Base-by-base conservation (phyloP, 192 early-diverging fungal genomes). In the Coemansia umbellata region DNA sequence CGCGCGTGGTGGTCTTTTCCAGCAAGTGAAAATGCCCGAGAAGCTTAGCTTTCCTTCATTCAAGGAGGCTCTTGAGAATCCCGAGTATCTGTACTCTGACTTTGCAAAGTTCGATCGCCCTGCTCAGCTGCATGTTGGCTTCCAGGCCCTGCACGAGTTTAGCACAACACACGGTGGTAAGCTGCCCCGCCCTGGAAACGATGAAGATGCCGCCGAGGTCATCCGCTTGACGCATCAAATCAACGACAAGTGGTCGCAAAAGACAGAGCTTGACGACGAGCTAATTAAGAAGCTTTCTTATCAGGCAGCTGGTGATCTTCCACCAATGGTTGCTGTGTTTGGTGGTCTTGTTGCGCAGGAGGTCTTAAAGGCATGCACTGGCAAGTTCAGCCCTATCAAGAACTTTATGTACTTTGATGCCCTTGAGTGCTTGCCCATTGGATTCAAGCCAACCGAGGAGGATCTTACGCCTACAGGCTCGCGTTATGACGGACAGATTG, bases 41-140 rank as follows among this genome's bases (percentile, higher is more conserved):
- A 74, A 75, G n/a, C 48, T 91, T 26, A 78, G 82, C 37, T 99
- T 99, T 71, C 68, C 74, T 50, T 77, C 89, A 8, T 78, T 94
- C 48, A 78, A 74, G 21, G 89, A 91, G 40, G 82, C 92, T 1
- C 74, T 95, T 10, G 67, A 81, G 24, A 79, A 79, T 19, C 97
- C 97, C 24, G 91, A 95, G 55, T 91, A 82, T 30, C 49, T 97
- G 30, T 79, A 85, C 48, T 87, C 94, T 30, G 97, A 99, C 80
- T 97, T 89, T 77, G 94, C 91, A 51, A 99, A 99, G 78, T 99
- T 95, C 49, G 95, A 99, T 60, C 84, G 93, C n/a, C 95, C 95
- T 11, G 79, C 82, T 3, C 91, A 94, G 71, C 81, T 95, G 6
- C 94, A 96, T 52, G 54, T 95, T 26, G 93, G 85, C 27, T 97